Evolutionary conservation across 768 basidiomycete genomes (phyloP), one percentile per base, ranked within the genome.

Genomic region (Kwoniella sp.): DNA sequence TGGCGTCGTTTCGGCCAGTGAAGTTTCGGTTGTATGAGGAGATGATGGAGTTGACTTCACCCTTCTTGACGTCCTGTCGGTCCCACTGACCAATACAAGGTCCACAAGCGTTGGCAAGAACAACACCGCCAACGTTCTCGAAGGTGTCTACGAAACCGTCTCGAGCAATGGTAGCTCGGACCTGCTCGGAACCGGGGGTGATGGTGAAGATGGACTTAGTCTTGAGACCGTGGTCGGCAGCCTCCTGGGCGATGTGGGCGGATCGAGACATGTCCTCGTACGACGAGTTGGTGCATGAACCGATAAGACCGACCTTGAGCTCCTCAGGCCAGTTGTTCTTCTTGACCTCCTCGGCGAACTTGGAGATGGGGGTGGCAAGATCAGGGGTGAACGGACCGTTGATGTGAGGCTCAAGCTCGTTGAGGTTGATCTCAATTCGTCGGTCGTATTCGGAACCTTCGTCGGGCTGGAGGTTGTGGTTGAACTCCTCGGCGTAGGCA

Each of bases 11-110:
- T 79, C 96, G 93, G 63, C 95, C 96, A 72, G 96, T 98, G 85
- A 99, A 99, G 89, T 99, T 99, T 82, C 96, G 94, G 88, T 99
- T 99, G 87, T 99, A 99, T 22, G 94, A 97, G 58, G 95, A 95
- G 83, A 99, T 92, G 85, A 98, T 99, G 51, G 96, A 95, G 87
- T 98, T 99, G 74, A 86, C 84, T 74, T 91, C 92, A 77, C 95
- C 96, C 87, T 92, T 98, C 86, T 92, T 89, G 55, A 98, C 92
- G 73, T 99, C 96, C 77, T 88, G 84, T 79, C 96, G 86, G 83
- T 98, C 95, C 96, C 96, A 99, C 82, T 98, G 95, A 76, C 96
- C 96, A 70, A 98, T 98, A 82, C 96, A 98, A 78, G 96, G 96
- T 54, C 96, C 96, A 80, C 96, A 99, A 59, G 96, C 96, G 78